Evolutionary conservation across 2,329 filamentous ascomycete species (phyloP).

Genomic region (Ophiostoma tasmaniense): DNA sequence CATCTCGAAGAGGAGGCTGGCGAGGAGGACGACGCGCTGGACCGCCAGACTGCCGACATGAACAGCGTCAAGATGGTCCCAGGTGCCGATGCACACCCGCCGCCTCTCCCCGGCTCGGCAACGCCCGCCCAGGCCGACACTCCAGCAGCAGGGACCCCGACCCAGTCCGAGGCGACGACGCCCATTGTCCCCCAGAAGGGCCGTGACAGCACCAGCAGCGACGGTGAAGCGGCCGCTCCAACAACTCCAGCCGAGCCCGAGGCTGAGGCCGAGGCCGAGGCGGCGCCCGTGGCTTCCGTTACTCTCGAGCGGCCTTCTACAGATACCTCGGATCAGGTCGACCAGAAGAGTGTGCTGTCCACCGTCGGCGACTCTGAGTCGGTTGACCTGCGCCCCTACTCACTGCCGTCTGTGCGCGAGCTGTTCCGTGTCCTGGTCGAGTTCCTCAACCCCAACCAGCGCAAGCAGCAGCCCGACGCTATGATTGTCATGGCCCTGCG

Average conservation of each 20-base stretch:
- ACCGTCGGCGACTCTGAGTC: conserved; percentile 32
- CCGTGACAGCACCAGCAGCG: background rate
- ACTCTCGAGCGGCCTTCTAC: background rate
- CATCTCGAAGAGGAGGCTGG: conserved; percentile 70
- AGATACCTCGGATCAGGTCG: conserved; percentile 15
- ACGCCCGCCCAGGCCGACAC: conserved; percentile 15
- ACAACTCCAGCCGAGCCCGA: too few relatives aligned
- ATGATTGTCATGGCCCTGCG: conserved; percentile 96
- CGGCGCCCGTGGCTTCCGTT: background rate
- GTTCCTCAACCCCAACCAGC: conserved; percentile 86
- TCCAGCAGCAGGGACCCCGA: background rate
- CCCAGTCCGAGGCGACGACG: background rate
- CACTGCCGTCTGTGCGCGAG: conserved; percentile 86
- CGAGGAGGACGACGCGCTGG: conserved; percentile 56
- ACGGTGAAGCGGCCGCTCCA: background rate
- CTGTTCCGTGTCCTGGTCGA: conserved; percentile 90
- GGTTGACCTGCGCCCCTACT: conserved; percentile 73
- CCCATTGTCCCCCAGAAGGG: background rate
- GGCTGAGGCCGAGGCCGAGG: background rate
- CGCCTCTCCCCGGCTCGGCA: conserved; percentile 14
- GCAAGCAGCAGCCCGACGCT: conserved; percentile 84
- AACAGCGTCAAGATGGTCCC: conserved; percentile 79
- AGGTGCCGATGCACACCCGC: conserved; percentile 43
- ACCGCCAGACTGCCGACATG: conserved; percentile 58
- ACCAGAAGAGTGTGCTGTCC: conserved; percentile 19